Base-by-base conservation (phyloP, 2,329 filamentous ascomycete species). In the Allantophomopsis cytisporea region DNA sequence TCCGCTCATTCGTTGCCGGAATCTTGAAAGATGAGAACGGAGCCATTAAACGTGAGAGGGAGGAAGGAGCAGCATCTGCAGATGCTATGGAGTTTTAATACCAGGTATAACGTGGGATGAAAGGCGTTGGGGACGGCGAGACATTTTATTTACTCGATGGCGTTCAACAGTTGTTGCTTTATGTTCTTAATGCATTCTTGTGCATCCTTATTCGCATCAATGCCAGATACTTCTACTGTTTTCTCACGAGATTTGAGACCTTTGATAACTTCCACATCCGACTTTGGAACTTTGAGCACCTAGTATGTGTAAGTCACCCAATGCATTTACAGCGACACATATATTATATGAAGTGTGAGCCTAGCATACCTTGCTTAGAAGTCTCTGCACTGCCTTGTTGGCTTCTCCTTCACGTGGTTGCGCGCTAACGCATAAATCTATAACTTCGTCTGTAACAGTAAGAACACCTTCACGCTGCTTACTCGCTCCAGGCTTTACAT, bases 11-110 rank as follows among this genome's bases (percentile, higher is more conserved):
- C 60, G 85, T 96, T 7, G 71, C 75, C 8, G 71, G 65, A 0
- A 59, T 98, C 40, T 69, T 95, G 58, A 88, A 80, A 58, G 89
- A 94, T 43, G 79, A 83, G 50, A 66, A 67, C 45, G 76, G 66
- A 41, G 58, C 54, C 20, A 59, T 61, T 7, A 73, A 73, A 53
- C 58, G 67, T 41, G 68, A 71, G 49, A 56, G 63, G 31, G 63
- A 65, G 15, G 65, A 75, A 20, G 46, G 42, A 28, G 18, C 31
- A 21, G 42, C 53, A 2, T 61, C 53, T 16, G 51, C 53, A 14
- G 62, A 80, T 53, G 62, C 62, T 6, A 81, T 83, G 76, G 78
- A 82, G 44, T 83, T 81, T 56, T 83, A 55, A 66, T 34, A 14
- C 7, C 31, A 7, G 13, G 16, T 8, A 17, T 34, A 11, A 34